Evolutionary conservation across 768 basidiomycete genomes (phyloP).

Genomic region (Chalciporus pseudorubinellus): DNA sequence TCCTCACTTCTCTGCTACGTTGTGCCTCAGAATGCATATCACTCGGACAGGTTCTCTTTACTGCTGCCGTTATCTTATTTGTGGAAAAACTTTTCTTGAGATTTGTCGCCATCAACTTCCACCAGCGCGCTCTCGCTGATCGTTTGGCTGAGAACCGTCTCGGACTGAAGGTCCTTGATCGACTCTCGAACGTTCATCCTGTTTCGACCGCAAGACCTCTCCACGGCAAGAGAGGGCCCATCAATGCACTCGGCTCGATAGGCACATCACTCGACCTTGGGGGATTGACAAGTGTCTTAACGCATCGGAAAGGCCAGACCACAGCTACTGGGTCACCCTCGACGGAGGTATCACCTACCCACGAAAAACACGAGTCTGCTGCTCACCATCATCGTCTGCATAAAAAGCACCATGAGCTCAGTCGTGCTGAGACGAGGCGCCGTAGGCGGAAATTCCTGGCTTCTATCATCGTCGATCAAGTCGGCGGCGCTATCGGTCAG

Average conservation of each 20-base stretch:
- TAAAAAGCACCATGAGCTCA: conserved; percentile 15
- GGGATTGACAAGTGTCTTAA: conserved; percentile 11
- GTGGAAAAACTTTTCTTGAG: conserved; percentile 63
- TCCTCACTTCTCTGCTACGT: conserved; percentile 8
- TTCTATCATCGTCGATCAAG: conserved; percentile 69
- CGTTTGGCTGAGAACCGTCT: conserved; percentile 67
- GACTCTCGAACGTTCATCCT: conserved; percentile 64
- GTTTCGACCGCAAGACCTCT: conserved; percentile 37
- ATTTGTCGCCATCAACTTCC: conserved; percentile 79
- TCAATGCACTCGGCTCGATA: conserved; percentile 36
- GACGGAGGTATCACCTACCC: not conserved
- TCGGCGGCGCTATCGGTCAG: conserved; percentile 62
- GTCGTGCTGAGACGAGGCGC: conserved; percentile 36
- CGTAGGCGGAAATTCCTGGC: conserved; percentile 53
- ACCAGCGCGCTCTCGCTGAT: conserved; percentile 72
- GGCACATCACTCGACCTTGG: conserved; percentile 39
- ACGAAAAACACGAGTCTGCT: conserved; percentile 15
- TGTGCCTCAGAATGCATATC: conserved; percentile 4
- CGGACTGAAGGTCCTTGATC: conserved; percentile 68
- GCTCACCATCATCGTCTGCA: conserved; percentile 7
- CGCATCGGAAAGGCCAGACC: conserved; percentile 15
- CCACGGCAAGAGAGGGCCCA: conserved; percentile 47
- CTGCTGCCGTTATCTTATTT: conserved; percentile 42
- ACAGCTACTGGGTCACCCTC: conserved; percentile 6
- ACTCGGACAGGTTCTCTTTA: conserved; percentile 42